Evolutionary conservation across 2,329 filamentous ascomycete genomes (phyloP), one percentile per base, ranked within the genome.

Genomic region (Alternaria solani): DNA sequence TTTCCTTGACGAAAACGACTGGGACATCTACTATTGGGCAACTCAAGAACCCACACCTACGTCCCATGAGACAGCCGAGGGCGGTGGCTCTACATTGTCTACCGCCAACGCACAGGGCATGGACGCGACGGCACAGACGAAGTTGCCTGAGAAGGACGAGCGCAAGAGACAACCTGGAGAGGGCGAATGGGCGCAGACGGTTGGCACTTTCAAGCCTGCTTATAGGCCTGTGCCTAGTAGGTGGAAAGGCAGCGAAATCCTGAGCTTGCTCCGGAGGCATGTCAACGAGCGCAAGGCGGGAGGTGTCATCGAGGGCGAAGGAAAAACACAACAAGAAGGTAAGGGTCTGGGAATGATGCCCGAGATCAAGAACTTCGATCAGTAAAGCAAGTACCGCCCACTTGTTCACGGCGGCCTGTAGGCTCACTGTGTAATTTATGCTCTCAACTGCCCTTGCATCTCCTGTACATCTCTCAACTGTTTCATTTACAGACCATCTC

Each of bases 21-120:
- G 95, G 95, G 95, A 99, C 78, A 97, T 99, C 63, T 99, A 99
- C 85, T 99, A 99, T 85, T 99, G 95, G 95, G 93, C 92, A 4
- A 99, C 95, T 16, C 95, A 99, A 80, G 89, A 93, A 70, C 85
- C 89, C 12, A 81, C 86, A 5, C 81, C 84, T 1, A 86, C 86
- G n/a, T 85, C 87, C 34, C 78, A 83, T 54, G 83, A 87, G 58
- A 83, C 83, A 47, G 84, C 85, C 5, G 85, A 88, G 66, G 84
- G 85, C 28, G 81, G 79, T 26, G 80, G 79, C n/a, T 72, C 80
- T 3, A 78, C 78, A 12, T 64, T 79, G 61, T 80, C 84, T 11
- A 78, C 79, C 4, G 75, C 79, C 7, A 76, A 78, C 44, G 82
- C 80, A 20, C 81, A 83, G 65, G 83, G 83, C 62, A 78, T 78